Percentiles rank a stretch among this genome's conserved stretches.
phyloP scores from a whole-genome alignment of 768 basidiomycete species.

The Pleurotus sapidus region DNA sequence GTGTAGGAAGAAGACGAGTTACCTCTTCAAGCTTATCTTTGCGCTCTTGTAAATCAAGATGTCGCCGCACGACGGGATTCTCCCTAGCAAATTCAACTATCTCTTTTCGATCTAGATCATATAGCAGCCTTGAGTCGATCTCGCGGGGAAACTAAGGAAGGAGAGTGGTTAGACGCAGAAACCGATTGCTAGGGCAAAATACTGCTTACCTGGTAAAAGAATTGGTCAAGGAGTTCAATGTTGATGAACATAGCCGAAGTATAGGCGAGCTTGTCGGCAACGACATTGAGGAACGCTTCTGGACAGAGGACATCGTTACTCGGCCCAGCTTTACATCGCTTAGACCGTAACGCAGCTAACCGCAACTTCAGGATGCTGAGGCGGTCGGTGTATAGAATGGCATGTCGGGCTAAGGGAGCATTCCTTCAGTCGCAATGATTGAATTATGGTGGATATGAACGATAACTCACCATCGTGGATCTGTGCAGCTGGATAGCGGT shows the following conservation, averaged over 20 bases:
- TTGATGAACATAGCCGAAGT: constrained; percentile 99
- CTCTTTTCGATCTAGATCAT: constrained; percentile 89
- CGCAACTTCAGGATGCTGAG: constrained; percentile 83
- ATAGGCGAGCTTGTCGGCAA: constrained; percentile 94
- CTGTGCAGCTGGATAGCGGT: constrained; percentile 89
- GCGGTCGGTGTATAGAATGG: constrained; percentile 83
- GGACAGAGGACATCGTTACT: constrained; percentile 90
- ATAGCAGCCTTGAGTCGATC: constrained; percentile 90
- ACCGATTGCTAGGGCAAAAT: neutral
- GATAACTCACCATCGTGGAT: constrained; percentile 78
- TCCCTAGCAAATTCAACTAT: constrained; percentile 92
- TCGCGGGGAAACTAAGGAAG: constrained; percentile 85
- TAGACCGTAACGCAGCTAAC: constrained; percentile 81
- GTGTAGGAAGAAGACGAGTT: neutral
- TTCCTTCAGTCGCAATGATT: constrained; percentile 10
- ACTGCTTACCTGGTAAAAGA: constrained; percentile 87
- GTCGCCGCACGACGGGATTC: constrained; percentile 84
- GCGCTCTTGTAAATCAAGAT: constrained; percentile 92
- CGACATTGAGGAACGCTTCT: constrained; percentile 94
- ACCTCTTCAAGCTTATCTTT: constrained; percentile 98
- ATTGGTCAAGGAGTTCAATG: constrained; percentile 96
- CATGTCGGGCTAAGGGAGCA: constrained; percentile 72
- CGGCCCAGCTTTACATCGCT: constrained; percentile 84
- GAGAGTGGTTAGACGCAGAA: constrained; percentile 6
- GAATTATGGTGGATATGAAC: neutral